Conservation (phyloP, 208 protist species). For the Trypanosoma melophagium region DNA sequence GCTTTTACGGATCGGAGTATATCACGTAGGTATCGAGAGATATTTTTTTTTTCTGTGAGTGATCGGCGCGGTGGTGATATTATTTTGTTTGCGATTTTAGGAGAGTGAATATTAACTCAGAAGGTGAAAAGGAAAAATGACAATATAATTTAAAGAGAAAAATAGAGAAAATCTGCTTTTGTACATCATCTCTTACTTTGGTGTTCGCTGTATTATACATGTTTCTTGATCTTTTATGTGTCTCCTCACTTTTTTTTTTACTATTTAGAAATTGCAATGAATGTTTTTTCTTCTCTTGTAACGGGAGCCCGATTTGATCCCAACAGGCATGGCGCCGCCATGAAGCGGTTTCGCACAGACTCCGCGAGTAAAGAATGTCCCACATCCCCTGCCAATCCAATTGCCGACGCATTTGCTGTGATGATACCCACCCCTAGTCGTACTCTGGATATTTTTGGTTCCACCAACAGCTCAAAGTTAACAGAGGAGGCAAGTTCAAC, state of each 20-base stretch:
- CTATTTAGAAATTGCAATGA: constrained; percentile 40
- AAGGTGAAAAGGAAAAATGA: too few relatives aligned
- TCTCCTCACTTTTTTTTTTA: constrained; percentile 12
- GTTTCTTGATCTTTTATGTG: constrained; percentile 6
- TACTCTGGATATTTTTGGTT: constrained; percentile 60
- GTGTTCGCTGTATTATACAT: not conserved
- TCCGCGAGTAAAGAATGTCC: constrained; percentile 16
- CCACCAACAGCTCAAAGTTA: not conserved
- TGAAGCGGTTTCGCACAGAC: constrained; percentile 56
- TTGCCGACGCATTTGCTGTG: constrained; percentile 11
- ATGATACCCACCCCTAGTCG: constrained; percentile 43
- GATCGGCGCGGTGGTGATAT: not conserved
- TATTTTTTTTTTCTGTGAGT: not conserved
- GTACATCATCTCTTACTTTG: too few relatives aligned
- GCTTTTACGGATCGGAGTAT: constrained; percentile 74
- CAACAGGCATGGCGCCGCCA: constrained; percentile 46
- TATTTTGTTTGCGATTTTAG: constrained; percentile 10
- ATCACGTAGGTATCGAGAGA: constrained; percentile 27
- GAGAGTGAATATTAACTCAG: not conserved
- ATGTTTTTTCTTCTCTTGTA: constrained; percentile 61
- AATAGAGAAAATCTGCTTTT: too few relatives aligned
- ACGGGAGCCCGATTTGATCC: constrained; percentile 62
- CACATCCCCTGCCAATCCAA: constrained; percentile 4
- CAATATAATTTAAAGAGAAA: too few relatives aligned
- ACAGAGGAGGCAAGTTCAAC: not conserved